Conservation (phyloP, 306 rosid species). For the Hippophae gyantsensis region DNA sequence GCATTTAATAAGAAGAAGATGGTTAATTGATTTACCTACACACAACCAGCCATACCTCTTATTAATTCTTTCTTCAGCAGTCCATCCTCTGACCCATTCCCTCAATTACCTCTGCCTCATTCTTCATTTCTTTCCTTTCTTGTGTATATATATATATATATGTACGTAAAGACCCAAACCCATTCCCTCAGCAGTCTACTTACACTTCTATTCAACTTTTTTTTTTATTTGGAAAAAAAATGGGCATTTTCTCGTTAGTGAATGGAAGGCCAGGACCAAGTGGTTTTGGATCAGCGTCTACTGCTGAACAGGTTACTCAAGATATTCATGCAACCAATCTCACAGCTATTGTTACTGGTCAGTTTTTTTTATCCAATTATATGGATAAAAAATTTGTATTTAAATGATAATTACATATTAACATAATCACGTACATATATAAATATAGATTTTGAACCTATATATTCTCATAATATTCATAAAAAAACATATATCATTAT, state of each 20-base stretch:
- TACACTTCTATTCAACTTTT: not conserved
- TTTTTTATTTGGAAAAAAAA: not conserved
- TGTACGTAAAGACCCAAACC: too few species aligned
- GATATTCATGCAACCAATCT: conserved; percentile 64
- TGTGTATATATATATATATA: too few species aligned
- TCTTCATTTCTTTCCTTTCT: too few species aligned
- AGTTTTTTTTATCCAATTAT: not conserved
- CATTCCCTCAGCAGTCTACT: too few species aligned
- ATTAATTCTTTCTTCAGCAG: conserved; percentile 17
- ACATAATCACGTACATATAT: too few species aligned
- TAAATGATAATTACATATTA: not conserved
- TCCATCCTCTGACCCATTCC: conserved; percentile 13
- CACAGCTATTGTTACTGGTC: conserved; percentile 79
- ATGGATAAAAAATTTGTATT: not conserved
- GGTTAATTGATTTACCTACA: conserved; percentile 20
- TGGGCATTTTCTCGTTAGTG: conserved; percentile 41
- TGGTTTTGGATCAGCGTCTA: conserved; percentile 87
- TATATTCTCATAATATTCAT: too few species aligned
- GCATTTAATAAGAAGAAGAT: conserved; percentile 24
- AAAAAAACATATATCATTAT: too few species aligned
- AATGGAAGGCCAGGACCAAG: conserved; percentile 67
- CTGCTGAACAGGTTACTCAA: conserved; percentile 65
- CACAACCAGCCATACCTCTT: conserved; percentile 8
- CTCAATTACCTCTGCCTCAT: not conserved
- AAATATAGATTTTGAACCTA: too few species aligned